Evolutionary conservation across 768 basidiomycete species (phyloP), one percentile per base, ranked within the genome.

Genomic region (Lactarius vividus): DNA sequence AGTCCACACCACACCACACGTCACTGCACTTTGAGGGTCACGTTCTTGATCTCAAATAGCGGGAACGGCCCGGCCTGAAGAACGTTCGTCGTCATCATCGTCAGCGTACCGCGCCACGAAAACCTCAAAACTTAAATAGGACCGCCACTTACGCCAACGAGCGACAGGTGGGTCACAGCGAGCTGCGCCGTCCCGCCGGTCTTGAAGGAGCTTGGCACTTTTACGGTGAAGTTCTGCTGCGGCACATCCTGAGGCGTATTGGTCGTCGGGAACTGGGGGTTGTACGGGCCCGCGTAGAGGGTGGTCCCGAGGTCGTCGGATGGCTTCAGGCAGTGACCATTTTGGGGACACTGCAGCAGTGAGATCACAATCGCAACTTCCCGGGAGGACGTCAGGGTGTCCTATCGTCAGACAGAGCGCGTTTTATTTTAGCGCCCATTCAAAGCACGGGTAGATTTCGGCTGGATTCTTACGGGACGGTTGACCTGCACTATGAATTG

Each of bases 311-410:
- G 67, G 9, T 57, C 44, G 28, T 73, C 57, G 26, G 69, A 56
- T 11, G 57, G 35, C 18, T 70, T 58, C 7, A 72, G 67, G 67
- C 74, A 75, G 49, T 59, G 33, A 26, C 57, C 69, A 31, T 49
- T 46, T 40, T 39, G 55, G 2, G 68, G 57, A 69, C 78, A 79
- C 10, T 72, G 63, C 40, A 63, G 54, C 52, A 77, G 53, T 1
- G 73, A 74, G 58, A 80, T 77, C 54, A 75, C 76, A 49, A 79
- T 61, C 3, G 73, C 76, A 39, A 78, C 75, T 57, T 80, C 78
- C 16, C 67, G 59, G 13, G 76, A 76, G 62, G 72, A 68, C 10
- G 74, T 73, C 8, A 77, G 72, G 5, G 73, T 72, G 71, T 73
- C 73, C 72, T 77, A 31, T 31, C 3, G 2, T 31, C 31, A 31